Evolutionary conservation across 352 stramenopile species (phyloP).

Genomic region (Globisporangium lucens): DNA sequence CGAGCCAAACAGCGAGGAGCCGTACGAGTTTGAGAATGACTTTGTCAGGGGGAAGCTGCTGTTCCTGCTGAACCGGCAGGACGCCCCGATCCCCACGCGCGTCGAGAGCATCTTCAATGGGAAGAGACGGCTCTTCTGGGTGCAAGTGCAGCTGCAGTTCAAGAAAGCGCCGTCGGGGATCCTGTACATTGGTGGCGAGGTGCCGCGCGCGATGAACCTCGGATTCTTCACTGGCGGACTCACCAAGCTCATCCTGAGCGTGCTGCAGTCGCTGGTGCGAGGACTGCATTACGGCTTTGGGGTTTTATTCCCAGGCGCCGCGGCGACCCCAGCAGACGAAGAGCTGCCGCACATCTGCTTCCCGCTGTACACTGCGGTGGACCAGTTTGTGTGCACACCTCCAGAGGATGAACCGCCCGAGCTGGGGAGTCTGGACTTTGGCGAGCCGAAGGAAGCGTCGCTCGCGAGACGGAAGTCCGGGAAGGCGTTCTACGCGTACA

Average conservation of each 20-base stretch:
- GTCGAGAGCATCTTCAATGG: conserved; percentile 33
- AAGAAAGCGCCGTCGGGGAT: conserved; percentile 50
- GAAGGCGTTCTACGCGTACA: conserved; percentile 44
- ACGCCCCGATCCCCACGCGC: conserved; percentile 14
- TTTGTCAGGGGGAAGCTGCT: conserved; percentile 68
- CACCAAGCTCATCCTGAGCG: conserved; percentile 48
- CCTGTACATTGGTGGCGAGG: conserved; percentile 66
- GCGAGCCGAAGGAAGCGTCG: conserved; percentile 38
- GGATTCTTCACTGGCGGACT: conserved; percentile 53
- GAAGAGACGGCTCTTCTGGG: conserved; percentile 55
- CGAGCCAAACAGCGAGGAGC: conserved; percentile 29
- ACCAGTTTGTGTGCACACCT: conserved; percentile 60
- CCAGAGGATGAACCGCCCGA: conserved; percentile 26
- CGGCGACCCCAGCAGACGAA: conserved; percentile 29
- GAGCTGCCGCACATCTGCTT: conserved; percentile 69
- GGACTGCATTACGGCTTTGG: conserved; percentile 62
- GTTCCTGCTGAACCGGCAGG: conserved; percentile 49
- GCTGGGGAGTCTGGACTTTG: conserved; percentile 51
- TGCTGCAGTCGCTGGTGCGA: conserved; percentile 51
- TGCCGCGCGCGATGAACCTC: conserved; percentile 46
- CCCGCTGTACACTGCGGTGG: conserved; percentile 56
- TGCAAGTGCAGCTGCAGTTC: conserved; percentile 67
- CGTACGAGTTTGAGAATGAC: conserved; percentile 77
- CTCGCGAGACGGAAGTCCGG: conserved; percentile 30
- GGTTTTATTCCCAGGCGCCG: conserved; percentile 20